Evolutionary conservation across 129 eudicot species (phyloP), one percentile per base, ranked within the genome.

Genomic region (Flaveria robusta): DNA sequence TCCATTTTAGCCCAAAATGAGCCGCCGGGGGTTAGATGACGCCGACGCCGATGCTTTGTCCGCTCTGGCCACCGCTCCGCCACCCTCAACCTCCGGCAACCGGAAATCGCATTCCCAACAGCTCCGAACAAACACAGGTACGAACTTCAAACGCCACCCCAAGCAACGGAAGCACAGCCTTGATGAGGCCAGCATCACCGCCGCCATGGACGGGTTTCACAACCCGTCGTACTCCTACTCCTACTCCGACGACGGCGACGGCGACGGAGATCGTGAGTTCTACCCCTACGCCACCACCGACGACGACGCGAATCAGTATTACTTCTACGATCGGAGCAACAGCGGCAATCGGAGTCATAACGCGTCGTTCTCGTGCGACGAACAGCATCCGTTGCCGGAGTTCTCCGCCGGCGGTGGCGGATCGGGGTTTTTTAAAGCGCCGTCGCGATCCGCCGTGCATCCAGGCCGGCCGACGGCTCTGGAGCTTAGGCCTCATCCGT

Each of bases 401-500:
- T 89, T 95, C 62, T 51, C 86, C 34, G 97, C 73, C 0, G 77
- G 51, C 26, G 93, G 91, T 7, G 91, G 94, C 9, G 97, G 83
- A 7, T 79, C 81, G 0, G 93, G 96, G 18, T 80, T 85, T 12
- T 91, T 91, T n/a, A 89, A 85, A 80, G 94, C 86, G 0, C 99
- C 99, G 2, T 64, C 76, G 4, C 77, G 97, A 3, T 88, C 99
- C 0, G 91, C 99, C 1, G 97, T 95, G 1, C 91, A 95, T 50
- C 99, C 99, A 0, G 84, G 74, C 10, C 85, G 99, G 1, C 99
- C 99, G 1, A 84, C 92, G 13, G 90, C 88, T 10, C 77, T 95
- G 16, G 99, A 95, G 84, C 85, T 95, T 19, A 75, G 99, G 77
- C 99, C 99, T 0, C 99, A 95, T 51, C 99, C 99, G 31, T 79